Conservation (phyloP, 305 asterid genomes). For the Fraxinus velutina region DNA sequence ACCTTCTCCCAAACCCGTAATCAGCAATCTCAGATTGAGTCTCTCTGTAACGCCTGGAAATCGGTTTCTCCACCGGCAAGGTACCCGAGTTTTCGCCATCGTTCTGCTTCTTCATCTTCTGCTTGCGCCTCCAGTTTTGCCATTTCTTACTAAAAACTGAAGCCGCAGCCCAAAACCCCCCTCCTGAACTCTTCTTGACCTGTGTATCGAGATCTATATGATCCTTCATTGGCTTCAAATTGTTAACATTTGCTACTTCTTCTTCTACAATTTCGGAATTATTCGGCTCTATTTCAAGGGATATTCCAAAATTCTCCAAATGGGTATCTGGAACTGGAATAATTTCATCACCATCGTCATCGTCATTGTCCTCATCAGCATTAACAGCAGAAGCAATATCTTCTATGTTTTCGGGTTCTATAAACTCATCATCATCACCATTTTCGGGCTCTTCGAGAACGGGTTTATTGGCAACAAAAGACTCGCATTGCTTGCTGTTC, state of each 20-base stretch:
- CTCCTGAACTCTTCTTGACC: conserved; percentile 61
- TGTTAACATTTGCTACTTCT: conserved; percentile 30
- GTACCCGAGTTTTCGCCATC: conserved; percentile 50
- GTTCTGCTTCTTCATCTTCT: conserved; percentile 67
- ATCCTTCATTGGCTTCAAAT: conserved; percentile 70
- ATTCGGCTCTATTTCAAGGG: conserved; percentile 33
- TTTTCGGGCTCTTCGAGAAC: conserved; percentile 50
- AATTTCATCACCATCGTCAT: conserved; percentile 35
- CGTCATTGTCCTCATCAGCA: conserved; percentile 26
- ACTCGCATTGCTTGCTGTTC: conserved; percentile 27
- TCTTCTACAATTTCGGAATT: conserved; percentile 63
- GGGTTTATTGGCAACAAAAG: conserved; percentile 40
- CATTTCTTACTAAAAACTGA: conserved; percentile 92
- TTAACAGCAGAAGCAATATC: conserved; percentile 16
- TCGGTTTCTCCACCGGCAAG: conserved; percentile 74
- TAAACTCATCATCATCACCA: conserved; percentile 38
- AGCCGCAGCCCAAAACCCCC: conserved; percentile 83
- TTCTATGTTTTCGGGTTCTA: conserved; percentile 25
- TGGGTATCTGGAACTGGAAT: conserved; percentile 27
- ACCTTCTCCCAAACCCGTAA: conserved; percentile 85
- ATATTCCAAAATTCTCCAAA: conserved; percentile 25
- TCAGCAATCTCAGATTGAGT: conserved; percentile 93
- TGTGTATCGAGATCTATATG: conserved; percentile 62
- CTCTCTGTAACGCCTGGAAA: conserved; percentile 67
- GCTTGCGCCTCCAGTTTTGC: conserved; percentile 88